phyloP scores from a whole-genome alignment of 1,139 yeast genomes.

The Zygoascus hellenicus region DNA sequence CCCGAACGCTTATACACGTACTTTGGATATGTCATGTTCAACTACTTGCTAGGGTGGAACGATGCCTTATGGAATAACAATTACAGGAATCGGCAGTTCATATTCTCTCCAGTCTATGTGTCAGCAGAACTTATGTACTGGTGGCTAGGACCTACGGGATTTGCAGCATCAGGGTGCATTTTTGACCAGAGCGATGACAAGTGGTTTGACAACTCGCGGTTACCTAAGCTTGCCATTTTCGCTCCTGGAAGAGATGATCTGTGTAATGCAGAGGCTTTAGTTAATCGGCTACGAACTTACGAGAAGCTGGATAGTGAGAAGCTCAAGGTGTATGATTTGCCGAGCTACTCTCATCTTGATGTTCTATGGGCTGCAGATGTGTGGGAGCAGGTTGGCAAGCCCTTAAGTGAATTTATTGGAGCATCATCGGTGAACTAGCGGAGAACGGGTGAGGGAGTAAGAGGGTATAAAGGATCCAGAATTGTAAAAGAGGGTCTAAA shows the following conservation, averaged over 20 bases:
- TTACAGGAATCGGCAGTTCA: slow-evolving; percentile 64
- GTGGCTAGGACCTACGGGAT: slow-evolving; percentile 64
- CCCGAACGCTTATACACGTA: slow-evolving; percentile 49
- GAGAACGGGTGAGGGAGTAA: slow-evolving; percentile 11
- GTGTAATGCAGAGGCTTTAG: slow-evolving; percentile 58
- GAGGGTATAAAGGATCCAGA: neutral
- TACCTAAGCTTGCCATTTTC: slow-evolving; percentile 55
- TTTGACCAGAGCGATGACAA: slow-evolving; percentile 40
- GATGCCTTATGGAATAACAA: slow-evolving; percentile 69
- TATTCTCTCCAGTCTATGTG: slow-evolving; percentile 81
- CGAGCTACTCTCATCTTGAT: slow-evolving; percentile 76
- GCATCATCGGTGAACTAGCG: slow-evolving; percentile 21
- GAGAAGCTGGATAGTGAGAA: slow-evolving; percentile 40
- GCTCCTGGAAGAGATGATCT: slow-evolving; percentile 59
- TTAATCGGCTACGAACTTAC: slow-evolving; percentile 42
- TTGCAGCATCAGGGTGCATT: slow-evolving; percentile 50
- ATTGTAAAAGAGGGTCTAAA: neutral
- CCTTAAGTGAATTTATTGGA: slow-evolving; percentile 34
- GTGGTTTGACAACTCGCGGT: slow-evolving; percentile 50
- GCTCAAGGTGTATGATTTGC: slow-evolving; percentile 28
- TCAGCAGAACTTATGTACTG: slow-evolving; percentile 79
- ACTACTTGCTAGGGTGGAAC: slow-evolving; percentile 80
- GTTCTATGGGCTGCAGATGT: slow-evolving; percentile 86
- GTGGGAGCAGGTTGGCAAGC: slow-evolving; percentile 43
- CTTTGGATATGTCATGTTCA: slow-evolving; percentile 72